These are phyloP conservation scores for Cercospora beticola DNA, from an alignment of 2,329 filamentous ascomycete genomes.

Conservation along the genomic window DNA sequence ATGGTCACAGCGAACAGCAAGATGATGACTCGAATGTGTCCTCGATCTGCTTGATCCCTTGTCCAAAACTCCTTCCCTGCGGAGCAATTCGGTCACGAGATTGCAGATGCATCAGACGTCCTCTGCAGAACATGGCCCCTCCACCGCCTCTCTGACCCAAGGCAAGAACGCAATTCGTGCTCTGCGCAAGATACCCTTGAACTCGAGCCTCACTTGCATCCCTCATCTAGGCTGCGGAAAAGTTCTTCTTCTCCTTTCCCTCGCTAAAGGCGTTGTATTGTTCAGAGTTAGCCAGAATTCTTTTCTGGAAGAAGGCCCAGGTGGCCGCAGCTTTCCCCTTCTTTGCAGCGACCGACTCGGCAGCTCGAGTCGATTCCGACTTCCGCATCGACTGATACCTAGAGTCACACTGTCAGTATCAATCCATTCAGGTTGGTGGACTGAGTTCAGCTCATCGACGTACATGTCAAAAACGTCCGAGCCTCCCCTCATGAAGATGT, in stretches of 20 bases:
- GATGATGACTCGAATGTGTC: not conserved
- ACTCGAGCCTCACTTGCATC: not conserved
- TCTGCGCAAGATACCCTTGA: not conserved
- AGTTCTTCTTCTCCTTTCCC: not conserved
- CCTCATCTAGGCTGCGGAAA: not conserved
- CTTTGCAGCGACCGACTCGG: not conserved
- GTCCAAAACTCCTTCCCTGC: not conserved
- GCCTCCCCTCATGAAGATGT: not conserved
- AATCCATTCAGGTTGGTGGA: not conserved
- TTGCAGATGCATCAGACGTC: not conserved
- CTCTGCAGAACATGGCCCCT: not conserved
- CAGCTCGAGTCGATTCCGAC: not conserved
- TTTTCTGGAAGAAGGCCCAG: not conserved
- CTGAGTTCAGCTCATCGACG: not conserved
- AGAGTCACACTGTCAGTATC: not conserved
- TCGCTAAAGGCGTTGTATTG: not conserved
- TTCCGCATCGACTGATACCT: not conserved
- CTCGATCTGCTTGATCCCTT: not conserved
- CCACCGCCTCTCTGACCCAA: not conserved
- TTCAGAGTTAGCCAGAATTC: not conserved
- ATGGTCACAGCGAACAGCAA: not conserved
- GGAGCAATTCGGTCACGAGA: not conserved
- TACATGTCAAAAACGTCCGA: not conserved
- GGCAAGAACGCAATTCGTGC: not conserved
- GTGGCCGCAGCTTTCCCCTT: not conserved